A percentile compares a stretch with the other conserved stretches of the same genome.
Evolutionary conservation across 2,329 filamentous ascomycete genomes (phyloP).

Genomic region (Aspergillus tamarii): DNA sequence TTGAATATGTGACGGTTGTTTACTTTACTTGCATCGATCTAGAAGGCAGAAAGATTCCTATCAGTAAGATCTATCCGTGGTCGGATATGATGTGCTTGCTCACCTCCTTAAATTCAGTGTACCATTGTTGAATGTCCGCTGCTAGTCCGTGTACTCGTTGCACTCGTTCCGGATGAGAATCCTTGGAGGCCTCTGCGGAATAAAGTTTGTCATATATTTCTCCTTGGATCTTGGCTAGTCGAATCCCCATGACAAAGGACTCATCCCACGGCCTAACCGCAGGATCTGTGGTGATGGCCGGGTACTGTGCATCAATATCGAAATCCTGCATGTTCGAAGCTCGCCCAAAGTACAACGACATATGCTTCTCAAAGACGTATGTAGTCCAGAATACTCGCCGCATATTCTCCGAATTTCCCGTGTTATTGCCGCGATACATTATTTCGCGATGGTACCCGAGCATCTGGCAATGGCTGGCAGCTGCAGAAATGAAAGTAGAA

Average conservation of each 20-base stretch:
- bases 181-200: slow-evolving; percentile 16
- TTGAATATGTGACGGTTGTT: slow-evolving; percentile 16
- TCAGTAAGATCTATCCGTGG: neutral
- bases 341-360: slow-evolving; percentile 23
- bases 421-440: slow-evolving; percentile 15
- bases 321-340: slow-evolving; percentile 24
- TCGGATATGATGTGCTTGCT: neutral
- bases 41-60: neutral
- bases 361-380: slow-evolving; percentile 24
- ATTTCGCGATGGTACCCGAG: slow-evolving; percentile 25
- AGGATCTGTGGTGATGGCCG: slow-evolving; percentile 9
- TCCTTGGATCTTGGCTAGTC: slow-evolving; percentile 17
- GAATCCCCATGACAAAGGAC: slow-evolving; percentile 16
- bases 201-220: slow-evolving; percentile 19
- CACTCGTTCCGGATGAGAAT: slow-evolving; percentile 4
- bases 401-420: slow-evolving; percentile 15
- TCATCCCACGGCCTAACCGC: slow-evolving; percentile 20
- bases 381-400: slow-evolving; percentile 27
- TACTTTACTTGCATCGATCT: slow-evolving; percentile 19
- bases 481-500: slow-evolving; percentile 21
- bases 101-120: slow-evolving; percentile 8
- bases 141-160: slow-evolving; percentile 13
- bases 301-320: slow-evolving; percentile 24
- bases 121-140: slow-evolving; percentile 18
- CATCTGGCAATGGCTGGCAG: slow-evolving; percentile 25